phyloP scores from a whole-genome alignment of 495 filamentous ascomycete genomes.

The Penicillium manginii region DNA sequence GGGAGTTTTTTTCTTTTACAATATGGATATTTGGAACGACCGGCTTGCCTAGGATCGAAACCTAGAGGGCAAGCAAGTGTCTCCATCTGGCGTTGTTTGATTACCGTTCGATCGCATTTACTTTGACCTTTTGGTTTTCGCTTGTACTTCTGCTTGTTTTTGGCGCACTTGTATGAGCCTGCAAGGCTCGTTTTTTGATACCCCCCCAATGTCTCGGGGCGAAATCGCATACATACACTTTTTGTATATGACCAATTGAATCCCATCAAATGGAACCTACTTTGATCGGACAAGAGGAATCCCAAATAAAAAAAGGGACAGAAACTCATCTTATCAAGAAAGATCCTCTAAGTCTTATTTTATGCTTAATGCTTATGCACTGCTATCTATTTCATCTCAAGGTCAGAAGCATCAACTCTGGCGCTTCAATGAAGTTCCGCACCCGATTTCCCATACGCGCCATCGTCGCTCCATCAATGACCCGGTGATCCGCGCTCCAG shows the following conservation, averaged over 20 bases:
- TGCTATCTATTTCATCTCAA: slow-evolving; percentile 37
- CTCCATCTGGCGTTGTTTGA: background rate
- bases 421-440: slow-evolving; percentile 74
- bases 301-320: no score
- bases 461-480: slow-evolving; percentile 93
- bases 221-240: background rate
- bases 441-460: slow-evolving; percentile 85
- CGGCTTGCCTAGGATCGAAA: background rate
- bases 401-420: slow-evolving; percentile 75
- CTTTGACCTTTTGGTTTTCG: background rate
- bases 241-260: background rate
- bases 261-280: background rate
- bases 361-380: slow-evolving; percentile 11
- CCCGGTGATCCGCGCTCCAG: slow-evolving; percentile 95
- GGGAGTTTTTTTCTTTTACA: slow-evolving; percentile 1
- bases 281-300: no score
- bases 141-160: background rate
- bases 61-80: background rate
- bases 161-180: slow-evolving; percentile 10
- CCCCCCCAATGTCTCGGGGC: slow-evolving; percentile 1
- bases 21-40: background rate
- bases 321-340: background rate
- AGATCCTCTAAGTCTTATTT: background rate
- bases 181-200: slow-evolving; percentile 20
- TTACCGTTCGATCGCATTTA: slow-evolving; percentile 3